Conservation (phyloP, 768 basidiomycete species). For the Boletus rubropictus region DNA sequence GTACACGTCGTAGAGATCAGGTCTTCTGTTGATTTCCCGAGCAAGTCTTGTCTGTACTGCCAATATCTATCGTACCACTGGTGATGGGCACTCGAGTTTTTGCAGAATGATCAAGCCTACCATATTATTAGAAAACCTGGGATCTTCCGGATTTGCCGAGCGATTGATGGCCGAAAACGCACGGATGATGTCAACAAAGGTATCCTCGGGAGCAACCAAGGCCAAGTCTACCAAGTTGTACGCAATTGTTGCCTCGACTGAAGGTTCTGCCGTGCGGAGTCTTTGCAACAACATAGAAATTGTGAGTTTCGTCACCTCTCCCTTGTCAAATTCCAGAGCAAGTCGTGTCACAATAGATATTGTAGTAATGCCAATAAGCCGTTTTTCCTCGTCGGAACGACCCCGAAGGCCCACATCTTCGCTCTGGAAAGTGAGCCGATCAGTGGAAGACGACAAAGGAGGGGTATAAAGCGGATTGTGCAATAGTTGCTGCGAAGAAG, state of each 20-base stretch:
- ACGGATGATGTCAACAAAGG: conserved; percentile 79
- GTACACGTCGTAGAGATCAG: conserved; percentile 76
- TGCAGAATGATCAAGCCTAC: conserved; percentile 33
- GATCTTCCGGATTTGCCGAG: conserved; percentile 83
- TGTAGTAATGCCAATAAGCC: conserved; percentile 81
- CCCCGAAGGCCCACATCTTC: conserved; percentile 60
- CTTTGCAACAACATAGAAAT: conserved; percentile 91
- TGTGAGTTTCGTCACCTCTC: conserved; percentile 85
- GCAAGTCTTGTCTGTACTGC: conserved; percentile 89
- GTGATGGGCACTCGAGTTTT: not conserved
- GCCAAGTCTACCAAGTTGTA: conserved; percentile 90
- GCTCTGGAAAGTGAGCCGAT: conserved; percentile 49
- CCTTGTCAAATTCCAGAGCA: conserved; percentile 78
- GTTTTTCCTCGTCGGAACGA: conserved; percentile 77
- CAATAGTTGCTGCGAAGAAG: conserved; percentile 38
- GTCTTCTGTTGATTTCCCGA: conserved; percentile 64
- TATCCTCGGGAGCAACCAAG: conserved; percentile 63
- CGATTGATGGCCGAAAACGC: conserved; percentile 82
- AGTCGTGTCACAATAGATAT: conserved; percentile 87
- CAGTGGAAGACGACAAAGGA: conserved; percentile 31
- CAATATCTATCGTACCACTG: conserved; percentile 49
- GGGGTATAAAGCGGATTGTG: conserved; percentile 37
- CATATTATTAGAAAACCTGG: conserved; percentile 85
- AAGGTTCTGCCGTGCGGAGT: conserved; percentile 75
- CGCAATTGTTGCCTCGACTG: conserved; percentile 86